Conservation (phyloP, 2,329 filamentous ascomycete genomes). For the Pyrenochaeta sp. region DNA sequence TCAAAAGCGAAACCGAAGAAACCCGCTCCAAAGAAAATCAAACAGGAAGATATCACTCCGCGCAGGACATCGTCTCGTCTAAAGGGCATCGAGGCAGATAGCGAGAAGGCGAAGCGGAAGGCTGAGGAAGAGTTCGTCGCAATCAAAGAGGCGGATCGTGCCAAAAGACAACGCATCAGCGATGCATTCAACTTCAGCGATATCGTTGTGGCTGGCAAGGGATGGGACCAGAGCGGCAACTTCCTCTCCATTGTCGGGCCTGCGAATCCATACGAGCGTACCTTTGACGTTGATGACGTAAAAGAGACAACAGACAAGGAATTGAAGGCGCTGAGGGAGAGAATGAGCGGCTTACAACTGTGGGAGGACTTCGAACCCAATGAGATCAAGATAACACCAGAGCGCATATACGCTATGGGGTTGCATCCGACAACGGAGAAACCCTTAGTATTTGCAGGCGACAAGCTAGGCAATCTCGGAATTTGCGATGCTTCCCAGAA, state of each 20-base stretch:
- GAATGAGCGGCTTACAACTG: constrained; percentile 77
- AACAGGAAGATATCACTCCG: constrained; percentile 64
- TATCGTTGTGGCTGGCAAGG: constrained; percentile 80
- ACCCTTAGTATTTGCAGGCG: constrained; percentile 87
- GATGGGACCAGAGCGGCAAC: constrained; percentile 72
- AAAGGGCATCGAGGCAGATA: constrained; percentile 69
- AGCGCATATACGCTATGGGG: constrained; percentile 72
- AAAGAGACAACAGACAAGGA: constrained; percentile 79
- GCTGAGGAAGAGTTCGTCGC: constrained; percentile 69
- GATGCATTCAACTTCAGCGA: constrained; percentile 76
- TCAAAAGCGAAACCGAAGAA: constrained; percentile 53
- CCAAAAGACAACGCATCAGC: constrained; percentile 70
- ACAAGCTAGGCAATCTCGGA: constrained; percentile 90
- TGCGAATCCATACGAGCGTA: constrained; percentile 81
- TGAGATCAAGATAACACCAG: constrained; percentile 53
- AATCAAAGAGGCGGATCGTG: constrained; percentile 63
- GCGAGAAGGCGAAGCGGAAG: constrained; percentile 72
- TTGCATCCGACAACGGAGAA: constrained; percentile 91
- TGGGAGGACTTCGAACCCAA: constrained; percentile 85
- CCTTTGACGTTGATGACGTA: constrained; percentile 85
- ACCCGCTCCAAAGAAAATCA: constrained; percentile 58
- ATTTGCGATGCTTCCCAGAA: constrained; percentile 88
- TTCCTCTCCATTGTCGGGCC: constrained; percentile 73
- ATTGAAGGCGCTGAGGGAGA: constrained; percentile 74
- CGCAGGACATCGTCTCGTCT: constrained; percentile 69